Conservation (phyloP, 2,329 filamentous ascomycete genomes). For the Aspergillus nomiae region DNA sequence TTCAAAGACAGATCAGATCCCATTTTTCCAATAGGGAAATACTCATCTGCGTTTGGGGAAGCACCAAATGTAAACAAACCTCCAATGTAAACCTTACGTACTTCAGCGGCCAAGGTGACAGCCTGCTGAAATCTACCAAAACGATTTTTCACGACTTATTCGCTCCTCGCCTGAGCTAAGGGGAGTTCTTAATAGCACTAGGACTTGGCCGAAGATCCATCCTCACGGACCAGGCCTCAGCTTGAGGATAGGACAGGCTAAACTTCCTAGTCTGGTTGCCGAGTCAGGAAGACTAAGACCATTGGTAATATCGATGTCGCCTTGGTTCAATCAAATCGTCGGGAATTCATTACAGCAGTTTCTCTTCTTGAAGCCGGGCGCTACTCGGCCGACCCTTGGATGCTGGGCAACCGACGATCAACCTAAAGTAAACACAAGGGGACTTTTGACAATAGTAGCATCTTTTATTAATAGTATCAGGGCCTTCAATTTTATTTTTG, state of each 20-base stretch:
- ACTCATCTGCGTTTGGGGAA: not conserved
- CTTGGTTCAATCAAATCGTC: not conserved
- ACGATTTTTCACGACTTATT: not conserved
- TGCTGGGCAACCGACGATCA: not conserved
- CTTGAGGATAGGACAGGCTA: not conserved
- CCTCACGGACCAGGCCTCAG: conserved; percentile 10
- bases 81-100: not conserved
- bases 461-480: not conserved
- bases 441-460: not conserved
- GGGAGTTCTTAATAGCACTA: conserved; percentile 6
- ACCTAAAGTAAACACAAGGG: not conserved
- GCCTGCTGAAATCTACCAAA: not conserved
- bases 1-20: not conserved
- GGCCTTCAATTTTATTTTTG: not conserved
- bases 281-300: not conserved
- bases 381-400: not conserved
- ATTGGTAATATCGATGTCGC: not conserved
- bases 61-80: not conserved
- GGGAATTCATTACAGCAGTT: not conserved
- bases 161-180: not conserved
- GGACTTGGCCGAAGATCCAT: conserved; percentile 13
- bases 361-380: not conserved
- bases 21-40: not conserved
- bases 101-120: not conserved
- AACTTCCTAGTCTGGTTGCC: not conserved